Evolutionary conservation across 2,329 filamentous ascomycete genomes (phyloP).

Genomic region (Aspergillus fructus): DNA sequence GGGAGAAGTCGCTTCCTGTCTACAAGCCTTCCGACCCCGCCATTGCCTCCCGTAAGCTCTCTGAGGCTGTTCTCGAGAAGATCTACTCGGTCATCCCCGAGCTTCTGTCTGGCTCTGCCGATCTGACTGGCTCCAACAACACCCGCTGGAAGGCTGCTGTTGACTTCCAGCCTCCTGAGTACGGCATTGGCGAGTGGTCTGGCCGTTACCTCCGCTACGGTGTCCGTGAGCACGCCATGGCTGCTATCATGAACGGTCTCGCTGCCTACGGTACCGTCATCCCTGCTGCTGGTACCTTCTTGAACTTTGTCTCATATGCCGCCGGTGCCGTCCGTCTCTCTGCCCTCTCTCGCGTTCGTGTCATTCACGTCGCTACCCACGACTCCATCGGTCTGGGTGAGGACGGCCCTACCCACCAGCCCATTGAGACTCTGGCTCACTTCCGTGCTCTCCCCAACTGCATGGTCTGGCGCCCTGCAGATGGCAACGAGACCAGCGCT

Average conservation of each 20-base stretch:
- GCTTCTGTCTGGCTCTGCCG: slow-evolving; percentile 91
- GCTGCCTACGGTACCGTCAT: slow-evolving; percentile 93
- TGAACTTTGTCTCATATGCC: slow-evolving; percentile 99
- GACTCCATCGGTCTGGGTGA: slow-evolving; percentile 99
- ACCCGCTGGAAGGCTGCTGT: slow-evolving; percentile 96
- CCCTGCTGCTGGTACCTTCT: slow-evolving; percentile 92
- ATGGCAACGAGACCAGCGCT: slow-evolving; percentile 96
- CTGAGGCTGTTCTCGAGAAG: slow-evolving; percentile 87
- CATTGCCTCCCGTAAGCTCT: slow-evolving; percentile 92
- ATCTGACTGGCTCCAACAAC: slow-evolving; percentile 98
- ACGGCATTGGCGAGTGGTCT: slow-evolving; percentile 81
- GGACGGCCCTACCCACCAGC: slow-evolving; percentile 97
- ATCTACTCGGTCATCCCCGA: slow-evolving; percentile 82
- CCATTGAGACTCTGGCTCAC: slow-evolving; percentile 95
- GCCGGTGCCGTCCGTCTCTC: slow-evolving; percentile 94
- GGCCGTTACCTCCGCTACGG: slow-evolving; percentile 74
- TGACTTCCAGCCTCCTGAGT: slow-evolving; percentile 92
- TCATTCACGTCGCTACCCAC: slow-evolving; percentile 96
- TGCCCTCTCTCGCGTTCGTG: slow-evolving; percentile 82
- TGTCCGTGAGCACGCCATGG: slow-evolving; percentile 54
- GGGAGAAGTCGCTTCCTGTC: slow-evolving; percentile 89
- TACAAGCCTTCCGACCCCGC: slow-evolving; percentile 85
- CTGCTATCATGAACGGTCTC: slow-evolving; percentile 66
- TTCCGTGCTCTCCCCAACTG: slow-evolving; percentile 98
- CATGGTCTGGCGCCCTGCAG: slow-evolving; percentile 99